A percentile compares a stretch with the other conserved stretches of the same genome.
Evolutionary conservation across 768 basidiomycete genomes (phyloP).

Genomic region (Tremella yokohamensis): DNA sequence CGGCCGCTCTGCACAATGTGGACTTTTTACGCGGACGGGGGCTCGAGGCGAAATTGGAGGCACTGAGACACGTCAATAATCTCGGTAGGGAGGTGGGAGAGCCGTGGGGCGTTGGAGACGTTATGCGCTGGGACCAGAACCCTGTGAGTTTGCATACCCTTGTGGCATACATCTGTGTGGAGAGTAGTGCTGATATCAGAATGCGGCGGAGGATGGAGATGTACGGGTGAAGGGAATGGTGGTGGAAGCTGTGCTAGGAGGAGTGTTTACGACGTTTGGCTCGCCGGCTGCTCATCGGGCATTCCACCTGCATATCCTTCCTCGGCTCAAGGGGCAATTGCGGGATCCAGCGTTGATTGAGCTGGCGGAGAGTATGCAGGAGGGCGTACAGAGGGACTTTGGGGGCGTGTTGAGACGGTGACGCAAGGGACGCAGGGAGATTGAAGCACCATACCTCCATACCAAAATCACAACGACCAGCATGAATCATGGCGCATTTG

Average conservation of each 20-base stretch:
- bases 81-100: slow-evolving; percentile 42
- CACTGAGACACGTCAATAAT: slow-evolving; percentile 38
- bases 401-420: slow-evolving; percentile 10
- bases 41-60: slow-evolving; percentile 38
- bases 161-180: neutral
- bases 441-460: neutral
- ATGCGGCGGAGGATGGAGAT: slow-evolving; percentile 16
- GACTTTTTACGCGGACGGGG: slow-evolving; percentile 31
- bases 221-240: slow-evolving; percentile 33
- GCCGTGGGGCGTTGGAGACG: slow-evolving; percentile 37
- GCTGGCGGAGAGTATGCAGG: slow-evolving; percentile 17
- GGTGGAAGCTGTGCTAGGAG: slow-evolving; percentile 41
- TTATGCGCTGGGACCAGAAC: slow-evolving; percentile 34
- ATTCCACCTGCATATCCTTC: slow-evolving; percentile 45
- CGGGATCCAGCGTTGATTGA: slow-evolving; percentile 36
- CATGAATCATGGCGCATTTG: slow-evolving; percentile 4
- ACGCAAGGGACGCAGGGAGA: neutral
- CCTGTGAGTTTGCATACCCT: slow-evolving; percentile 26
- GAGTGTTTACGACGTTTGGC: slow-evolving; percentile 33
- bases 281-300: slow-evolving; percentile 48
- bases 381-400: slow-evolving; percentile 18
- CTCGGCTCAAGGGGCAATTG: slow-evolving; percentile 36
- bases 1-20: slow-evolving; percentile 10
- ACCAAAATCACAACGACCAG: slow-evolving; percentile 4
- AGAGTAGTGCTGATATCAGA: slow-evolving; percentile 15